phyloP scores from a whole-genome alignment of 495 filamentous ascomycete genomes.

The Bryoglossum gracile region DNA sequence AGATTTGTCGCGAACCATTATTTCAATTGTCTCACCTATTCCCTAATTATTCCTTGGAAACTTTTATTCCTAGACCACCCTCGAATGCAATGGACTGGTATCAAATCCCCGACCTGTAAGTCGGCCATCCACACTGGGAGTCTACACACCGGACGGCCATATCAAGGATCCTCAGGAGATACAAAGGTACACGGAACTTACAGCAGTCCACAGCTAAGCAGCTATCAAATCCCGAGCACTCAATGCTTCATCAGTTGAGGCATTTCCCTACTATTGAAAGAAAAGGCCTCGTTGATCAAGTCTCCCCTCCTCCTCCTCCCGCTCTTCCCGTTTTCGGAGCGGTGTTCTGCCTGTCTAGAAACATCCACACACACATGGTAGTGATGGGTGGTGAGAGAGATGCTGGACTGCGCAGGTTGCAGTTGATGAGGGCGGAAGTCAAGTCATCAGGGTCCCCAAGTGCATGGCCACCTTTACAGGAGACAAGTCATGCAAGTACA shows the following conservation, averaged over 20 bases:
- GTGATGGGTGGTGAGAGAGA: too few species aligned
- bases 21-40: constrained; percentile 13
- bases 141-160: background rate
- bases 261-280: background rate
- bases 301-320: too few species aligned
- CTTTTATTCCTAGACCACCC: background rate
- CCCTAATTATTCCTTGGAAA: constrained; percentile 2
- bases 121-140: too few species aligned
- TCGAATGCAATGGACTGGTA: background rate
- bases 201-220: background rate
- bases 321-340: constrained; percentile 20
- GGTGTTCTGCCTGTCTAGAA: constrained; percentile 13
- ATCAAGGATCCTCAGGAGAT: constrained; percentile 1
- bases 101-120: background rate
- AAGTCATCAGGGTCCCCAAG: constrained; percentile 15
- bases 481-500: too few species aligned
- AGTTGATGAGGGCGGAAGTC: constrained; percentile 6
- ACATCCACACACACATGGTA: constrained; percentile 13
- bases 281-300: constrained; percentile 2
- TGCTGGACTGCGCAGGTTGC: too few species aligned
- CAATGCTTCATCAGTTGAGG: background rate
- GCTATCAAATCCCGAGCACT: background rate
- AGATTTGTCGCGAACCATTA: constrained; percentile 11
- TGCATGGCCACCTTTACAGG: too few species aligned
- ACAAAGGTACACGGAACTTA: constrained; percentile 1